A percentile compares a stretch with the other conserved stretches of the same genome.
Conservation (phyloP, 257 asterid species). For the Misopates orontium region DNA sequence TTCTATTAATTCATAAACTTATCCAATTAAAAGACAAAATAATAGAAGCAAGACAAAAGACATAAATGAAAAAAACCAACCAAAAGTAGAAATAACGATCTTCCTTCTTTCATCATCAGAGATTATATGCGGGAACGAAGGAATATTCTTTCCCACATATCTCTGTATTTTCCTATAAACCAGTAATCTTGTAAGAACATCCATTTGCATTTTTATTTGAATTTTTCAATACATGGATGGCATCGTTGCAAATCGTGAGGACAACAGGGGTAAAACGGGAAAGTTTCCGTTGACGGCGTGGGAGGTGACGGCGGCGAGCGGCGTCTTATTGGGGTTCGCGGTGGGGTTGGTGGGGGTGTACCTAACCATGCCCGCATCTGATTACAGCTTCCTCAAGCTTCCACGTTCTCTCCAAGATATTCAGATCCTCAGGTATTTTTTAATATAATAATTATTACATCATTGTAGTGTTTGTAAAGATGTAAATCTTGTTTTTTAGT, state of each 20-base stretch:
- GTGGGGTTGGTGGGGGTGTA: slow-evolving; percentile 65
- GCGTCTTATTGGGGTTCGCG: slow-evolving; percentile 70
- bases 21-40: too few relatives aligned
- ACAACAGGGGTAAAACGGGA: slow-evolving; percentile 28
- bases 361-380: slow-evolving; percentile 86
- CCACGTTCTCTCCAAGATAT: slow-evolving; percentile 86
- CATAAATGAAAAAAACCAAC: not conserved
- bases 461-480: not conserved
- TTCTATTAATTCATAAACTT: too few relatives aligned
- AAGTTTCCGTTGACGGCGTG: slow-evolving; percentile 62
- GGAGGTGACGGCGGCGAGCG: slow-evolving; percentile 65
- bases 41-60: too few relatives aligned
- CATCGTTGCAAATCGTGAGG: slow-evolving; percentile 28
- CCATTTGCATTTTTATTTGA: not conserved
- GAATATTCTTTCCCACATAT: not conserved
- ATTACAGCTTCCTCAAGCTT: slow-evolving; percentile 90
- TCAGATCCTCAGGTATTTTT: slow-evolving; percentile 70
- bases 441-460: not conserved
- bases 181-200: too few relatives aligned
- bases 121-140: not conserved
- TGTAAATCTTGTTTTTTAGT: slow-evolving; percentile 6
- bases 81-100: not conserved
- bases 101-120: not conserved
- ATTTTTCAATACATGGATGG: slow-evolving; percentile 28
- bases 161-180: not conserved